Evolutionary conservation across 73 alveolate genomes (phyloP), one percentile per base, ranked within the genome.

Genomic region (Symbiodinium natans): DNA sequence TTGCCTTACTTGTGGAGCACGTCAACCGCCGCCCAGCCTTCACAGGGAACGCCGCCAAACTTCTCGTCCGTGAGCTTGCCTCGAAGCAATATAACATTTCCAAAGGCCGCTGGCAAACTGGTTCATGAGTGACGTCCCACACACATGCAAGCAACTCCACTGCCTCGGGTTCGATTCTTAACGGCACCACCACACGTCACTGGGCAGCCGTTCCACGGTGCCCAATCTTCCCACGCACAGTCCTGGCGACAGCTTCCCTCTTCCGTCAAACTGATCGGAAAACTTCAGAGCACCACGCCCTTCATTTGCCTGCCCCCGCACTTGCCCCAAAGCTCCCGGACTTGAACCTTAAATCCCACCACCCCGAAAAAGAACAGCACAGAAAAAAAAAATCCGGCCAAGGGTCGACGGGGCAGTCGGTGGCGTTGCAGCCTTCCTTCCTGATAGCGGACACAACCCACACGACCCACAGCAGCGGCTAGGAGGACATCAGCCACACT

Each of bases 191-290:
- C 94, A 46, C 94, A 87, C 63, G 93, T 85, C 82, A 38, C 93
- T 27, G 82, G 56, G 80, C 93, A 85, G 41, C 93, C 93, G 48
- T 85, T 46, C 93, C 93, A 85, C 48, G 93, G 93, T 34, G 82
- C 63, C 93, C 93, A 85, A 29, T 85, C 93, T n/a, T 23, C 82
- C 93, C 93, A 85, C 38, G 25, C 43, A 31, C 93, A 85, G 48
- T 85, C 93, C 93, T 85, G 25, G 52, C 41, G n/a, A n/a, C n/a
- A n/a, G n/a, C n/a, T n/a, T n/a, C n/a, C n/a, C n/a, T n/a, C 5
- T 25, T 6, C 82, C 19, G 5, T 63, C n/a, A 6, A 63, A 63
- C 39, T 25, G 31, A 63, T n/a, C 5, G 31, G n/a, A 19, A 63
- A 6, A 63, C 31, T 19, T n/a, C 19, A 63, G 82, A 10, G 82